Percentiles rank a stretch among this genome's conserved stretches.
These are phyloP conservation scores for Penicillium freii DNA, from an alignment of 2,329 filamentous ascomycete species.

Conservation along the genomic window DNA sequence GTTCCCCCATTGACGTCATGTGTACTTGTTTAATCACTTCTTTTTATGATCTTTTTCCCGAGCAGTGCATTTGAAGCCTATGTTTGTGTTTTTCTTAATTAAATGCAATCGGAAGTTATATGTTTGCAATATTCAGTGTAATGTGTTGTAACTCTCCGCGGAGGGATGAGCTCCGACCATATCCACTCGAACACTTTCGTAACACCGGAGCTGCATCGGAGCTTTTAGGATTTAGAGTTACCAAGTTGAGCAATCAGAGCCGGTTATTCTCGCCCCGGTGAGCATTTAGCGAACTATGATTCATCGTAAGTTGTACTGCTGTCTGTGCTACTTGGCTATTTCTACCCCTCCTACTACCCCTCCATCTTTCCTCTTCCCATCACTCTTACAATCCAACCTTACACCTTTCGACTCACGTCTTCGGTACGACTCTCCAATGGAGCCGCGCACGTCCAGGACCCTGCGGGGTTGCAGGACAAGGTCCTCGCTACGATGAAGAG, in stretches of 20 bases:
- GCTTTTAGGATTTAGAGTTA: conserved; percentile 11
- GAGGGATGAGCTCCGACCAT: conserved; percentile 3
- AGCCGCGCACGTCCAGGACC: conserved; percentile 27
- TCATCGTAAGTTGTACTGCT: background rate
- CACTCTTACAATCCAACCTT: background rate
- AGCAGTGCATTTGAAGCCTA: conserved; percentile 24
- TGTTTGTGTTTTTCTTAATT: background rate
- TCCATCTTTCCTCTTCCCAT: conserved; percentile 2
- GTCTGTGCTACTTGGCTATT: conserved; percentile 9
- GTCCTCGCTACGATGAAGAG: conserved; percentile 30
- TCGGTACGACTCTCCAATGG: conserved; percentile 35
- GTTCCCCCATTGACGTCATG: conserved; percentile 3
- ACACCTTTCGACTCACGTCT: background rate
- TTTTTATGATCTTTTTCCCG: conserved; percentile 1
- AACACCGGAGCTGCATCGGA: background rate
- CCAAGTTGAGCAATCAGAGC: conserved; percentile 8
- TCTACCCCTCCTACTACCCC: conserved; percentile 19
- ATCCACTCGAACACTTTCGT: background rate
- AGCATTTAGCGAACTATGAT: conserved; percentile 3
- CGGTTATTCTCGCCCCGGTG: conserved; percentile 15
- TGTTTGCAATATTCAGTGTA: background rate
- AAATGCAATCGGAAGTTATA: background rate
- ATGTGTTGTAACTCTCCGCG: background rate
- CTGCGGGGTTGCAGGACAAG: conserved; percentile 8
- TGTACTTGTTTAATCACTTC: conserved; percentile 16